A percentile compares a stretch with the other conserved stretches of the same genome.
Evolutionary conservation across 495 filamentous ascomycete genomes (phyloP).

Genomic region (Xylaria scruposa): DNA sequence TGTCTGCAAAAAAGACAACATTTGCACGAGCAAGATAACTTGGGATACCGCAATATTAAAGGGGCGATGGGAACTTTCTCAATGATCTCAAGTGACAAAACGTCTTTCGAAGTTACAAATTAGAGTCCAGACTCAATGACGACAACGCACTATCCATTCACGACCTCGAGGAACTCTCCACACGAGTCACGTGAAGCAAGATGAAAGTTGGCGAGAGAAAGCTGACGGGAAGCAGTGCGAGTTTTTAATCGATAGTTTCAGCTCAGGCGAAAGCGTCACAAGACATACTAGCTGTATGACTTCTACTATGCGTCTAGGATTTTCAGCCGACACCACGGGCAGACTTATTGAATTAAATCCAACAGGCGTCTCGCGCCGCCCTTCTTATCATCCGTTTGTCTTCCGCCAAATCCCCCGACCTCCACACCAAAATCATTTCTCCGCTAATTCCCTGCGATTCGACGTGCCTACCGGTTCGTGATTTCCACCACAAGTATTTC

Average conservation of each 20-base stretch:
- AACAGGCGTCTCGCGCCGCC: background rate
- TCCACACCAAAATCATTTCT: background rate
- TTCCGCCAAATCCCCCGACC: background rate
- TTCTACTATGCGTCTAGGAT: no score
- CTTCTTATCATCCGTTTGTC: background rate
- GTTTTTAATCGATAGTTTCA: background rate
- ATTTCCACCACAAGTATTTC: no score
- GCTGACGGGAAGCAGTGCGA: background rate
- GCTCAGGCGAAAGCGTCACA: background rate
- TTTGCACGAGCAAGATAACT: background rate
- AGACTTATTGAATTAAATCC: background rate
- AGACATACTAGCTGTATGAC: background rate
- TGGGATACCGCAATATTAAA: background rate
- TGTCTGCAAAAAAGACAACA: background rate
- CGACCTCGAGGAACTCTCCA: background rate
- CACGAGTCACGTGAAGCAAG: background rate
- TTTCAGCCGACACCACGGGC: background rate
- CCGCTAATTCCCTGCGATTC: background rate
- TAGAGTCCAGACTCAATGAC: background rate
- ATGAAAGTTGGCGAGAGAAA: background rate
- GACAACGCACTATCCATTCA: background rate
- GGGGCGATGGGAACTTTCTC: background rate
- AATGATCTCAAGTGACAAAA: background rate
- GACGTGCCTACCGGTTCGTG: background rate
- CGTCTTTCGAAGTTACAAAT: background rate